A percentile compares a stretch with the other conserved stretches of the same genome.
These are phyloP conservation scores for Cystobasidium onofrii DNA, from an alignment of 768 basidiomycete species.

Conservation along the genomic window DNA sequence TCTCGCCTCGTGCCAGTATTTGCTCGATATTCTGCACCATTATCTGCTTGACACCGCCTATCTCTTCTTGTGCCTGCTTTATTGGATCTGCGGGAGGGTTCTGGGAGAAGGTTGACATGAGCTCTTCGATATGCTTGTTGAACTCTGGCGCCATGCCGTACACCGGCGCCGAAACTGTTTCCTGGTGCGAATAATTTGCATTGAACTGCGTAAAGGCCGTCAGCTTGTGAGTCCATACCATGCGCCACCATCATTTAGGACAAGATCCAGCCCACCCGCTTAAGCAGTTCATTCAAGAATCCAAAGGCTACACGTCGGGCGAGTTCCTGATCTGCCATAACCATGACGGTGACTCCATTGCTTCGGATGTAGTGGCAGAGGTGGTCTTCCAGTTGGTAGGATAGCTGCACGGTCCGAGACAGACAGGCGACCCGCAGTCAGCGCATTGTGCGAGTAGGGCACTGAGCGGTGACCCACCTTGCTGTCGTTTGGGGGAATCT, in stretches of 20 bases:
- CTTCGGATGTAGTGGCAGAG: constrained; percentile 40
- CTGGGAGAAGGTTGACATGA: constrained; percentile 68
- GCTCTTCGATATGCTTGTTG: constrained; percentile 44
- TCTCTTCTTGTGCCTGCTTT: constrained; percentile 74
- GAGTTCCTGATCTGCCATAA: constrained; percentile 88
- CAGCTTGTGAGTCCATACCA: not conserved
- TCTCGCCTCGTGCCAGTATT: constrained; percentile 84
- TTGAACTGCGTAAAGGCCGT: constrained; percentile 43
- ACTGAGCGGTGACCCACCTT: constrained; percentile 46
- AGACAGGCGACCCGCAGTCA: not conserved
- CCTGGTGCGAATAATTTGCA: constrained; percentile 42
- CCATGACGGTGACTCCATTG: constrained; percentile 68
- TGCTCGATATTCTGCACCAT: constrained; percentile 91
- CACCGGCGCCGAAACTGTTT: constrained; percentile 45
- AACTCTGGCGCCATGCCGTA: constrained; percentile 46
- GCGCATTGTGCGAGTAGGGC: too few species aligned
- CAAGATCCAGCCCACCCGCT: constrained; percentile 45
- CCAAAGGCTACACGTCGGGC: constrained; percentile 90
- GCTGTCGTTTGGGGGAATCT: constrained; percentile 85
- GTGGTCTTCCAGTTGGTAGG: constrained; percentile 36
- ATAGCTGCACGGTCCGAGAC: constrained; percentile 12
- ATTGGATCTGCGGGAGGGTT: constrained; percentile 76
- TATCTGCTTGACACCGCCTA: constrained; percentile 54
- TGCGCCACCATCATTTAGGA: not conserved
- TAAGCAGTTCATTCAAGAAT: constrained; percentile 76